Evolutionary conservation across 768 basidiomycete species (phyloP), one percentile per base, ranked within the genome.

Genomic region (Ramaria sp.): DNA sequence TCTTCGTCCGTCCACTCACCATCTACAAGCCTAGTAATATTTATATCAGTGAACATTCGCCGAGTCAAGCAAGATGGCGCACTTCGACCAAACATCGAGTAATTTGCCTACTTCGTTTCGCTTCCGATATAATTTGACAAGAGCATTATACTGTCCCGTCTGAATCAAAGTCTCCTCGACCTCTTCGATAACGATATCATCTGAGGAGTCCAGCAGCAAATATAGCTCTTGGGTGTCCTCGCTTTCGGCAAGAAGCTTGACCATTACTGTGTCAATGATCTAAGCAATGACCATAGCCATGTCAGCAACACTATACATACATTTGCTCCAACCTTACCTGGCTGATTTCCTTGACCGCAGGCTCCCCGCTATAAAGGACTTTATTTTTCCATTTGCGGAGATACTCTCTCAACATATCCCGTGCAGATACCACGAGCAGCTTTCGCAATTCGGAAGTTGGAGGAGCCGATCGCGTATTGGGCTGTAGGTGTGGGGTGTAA

Each of bases 401-500:
- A 60, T 88, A 85, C 12, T 68, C 69, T 59, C 81, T 77, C 39
- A 96, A 71, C 88, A 92, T 94, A 41, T 87, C 82, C 45, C 73
- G 71, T 5, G 92, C 89, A 15, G 84, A 80, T 53, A 72, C 72
- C 30, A 74, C 71, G 47, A 95, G 71, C 42, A 84, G 78, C 57
- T 75, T 78, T 49, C 79, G 73, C 57, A 93, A 74, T 64, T 86
- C 86, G 19, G 78, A 76, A 2, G 90, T 82, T 3, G 86, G 78
- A 13, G 85, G 82, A 6, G 90, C 84, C 20, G 77, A 72, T 27
- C 77, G 78, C 3, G 85, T 83, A 63, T 81, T 75, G 19, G 83
- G 87, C 24, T 80, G 69, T 63, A 95, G 78, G 71, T 93, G 86
- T 15, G 92, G 91, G 45, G 88, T 88, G 68, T 94, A 93, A 66